Evolutionary conservation across 2,329 filamentous ascomycete species (phyloP).

Genomic region (Cladosporium sp.): DNA sequence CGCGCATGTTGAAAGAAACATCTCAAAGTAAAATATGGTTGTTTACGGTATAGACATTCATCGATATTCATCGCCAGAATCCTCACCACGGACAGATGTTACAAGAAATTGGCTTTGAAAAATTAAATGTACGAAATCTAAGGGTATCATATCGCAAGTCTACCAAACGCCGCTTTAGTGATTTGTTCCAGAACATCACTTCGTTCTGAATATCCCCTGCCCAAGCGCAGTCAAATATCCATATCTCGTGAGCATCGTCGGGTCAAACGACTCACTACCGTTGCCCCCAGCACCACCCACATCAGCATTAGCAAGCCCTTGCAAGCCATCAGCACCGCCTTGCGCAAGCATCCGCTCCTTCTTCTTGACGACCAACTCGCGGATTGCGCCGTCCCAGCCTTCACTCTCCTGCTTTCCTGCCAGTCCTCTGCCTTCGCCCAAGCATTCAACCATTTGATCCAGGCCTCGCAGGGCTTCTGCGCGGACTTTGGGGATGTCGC

Average conservation of each 20-base stretch:
- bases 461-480: conserved; percentile 56
- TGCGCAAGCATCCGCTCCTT: conserved; percentile 36
- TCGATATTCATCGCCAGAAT: too few species aligned
- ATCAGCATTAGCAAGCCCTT: conserved; percentile 55
- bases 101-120: background rate
- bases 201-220: conserved; percentile 31
- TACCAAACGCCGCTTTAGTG: conserved; percentile 14
- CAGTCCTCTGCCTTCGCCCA: conserved; percentile 38
- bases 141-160: conserved; percentile 10
- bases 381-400: conserved; percentile 57
- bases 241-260: conserved; percentile 36
- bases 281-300: conserved; percentile 19
- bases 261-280: conserved; percentile 27
- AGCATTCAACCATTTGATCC: conserved; percentile 53
- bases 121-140: background rate
- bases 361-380: conserved; percentile 46
- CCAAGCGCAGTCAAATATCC: conserved; percentile 36
- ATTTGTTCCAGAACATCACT: background rate
- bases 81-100: too few species aligned
- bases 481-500: conserved; percentile 51
- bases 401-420: conserved; percentile 41
- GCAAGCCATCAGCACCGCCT: conserved; percentile 43
- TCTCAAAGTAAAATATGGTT: too few species aligned
- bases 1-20: too few species aligned
- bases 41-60: too few species aligned